Conservation (phyloP, 73 alveolate genomes). For the Halteria grandinella region DNA sequence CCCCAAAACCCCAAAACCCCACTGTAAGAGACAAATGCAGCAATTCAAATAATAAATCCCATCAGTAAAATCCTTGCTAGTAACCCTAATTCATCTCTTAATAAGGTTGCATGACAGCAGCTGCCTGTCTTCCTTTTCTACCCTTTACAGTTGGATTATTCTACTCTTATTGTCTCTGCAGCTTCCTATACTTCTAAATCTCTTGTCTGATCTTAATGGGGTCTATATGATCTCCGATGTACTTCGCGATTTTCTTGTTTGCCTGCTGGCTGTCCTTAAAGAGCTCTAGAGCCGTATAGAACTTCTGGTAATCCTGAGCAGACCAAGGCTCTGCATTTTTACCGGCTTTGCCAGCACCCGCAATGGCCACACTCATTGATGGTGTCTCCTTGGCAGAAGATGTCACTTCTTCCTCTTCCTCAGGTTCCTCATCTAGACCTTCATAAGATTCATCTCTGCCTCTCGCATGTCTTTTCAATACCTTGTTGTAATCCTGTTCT, state of each 20-base stretch:
- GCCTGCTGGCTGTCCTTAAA: conserved; percentile 46
- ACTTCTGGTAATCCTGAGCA: conserved; percentile 57
- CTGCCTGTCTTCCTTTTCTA: too few species aligned
- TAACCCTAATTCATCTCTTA: too few species aligned
- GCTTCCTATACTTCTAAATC: conserved; percentile 9
- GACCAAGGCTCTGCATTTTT: conserved; percentile 44
- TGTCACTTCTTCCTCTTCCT: neutral
- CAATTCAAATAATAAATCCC: too few species aligned
- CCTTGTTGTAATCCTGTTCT: neutral
- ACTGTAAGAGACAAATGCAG: too few species aligned
- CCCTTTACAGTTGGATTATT: too few species aligned
- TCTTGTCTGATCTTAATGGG: conserved; percentile 48
- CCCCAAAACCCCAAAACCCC: too few species aligned
- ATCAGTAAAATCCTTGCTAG: too few species aligned
- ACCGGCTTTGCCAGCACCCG: neutral
- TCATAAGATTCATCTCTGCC: too few species aligned
- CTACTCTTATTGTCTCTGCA: conserved; percentile 35
- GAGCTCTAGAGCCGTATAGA: conserved; percentile 52
- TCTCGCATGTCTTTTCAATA: too few species aligned
- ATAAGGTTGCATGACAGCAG: too few species aligned
- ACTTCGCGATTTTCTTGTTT: conserved; percentile 67
- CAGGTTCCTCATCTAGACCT: conserved; percentile 9
- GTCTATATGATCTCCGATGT: conserved; percentile 71
- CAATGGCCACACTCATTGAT: neutral
- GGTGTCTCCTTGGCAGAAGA: neutral